Evolutionary conservation across 2,329 filamentous ascomycete genomes (phyloP), one percentile per base, ranked within the genome.

Genomic region (Claviceps digitariae): DNA sequence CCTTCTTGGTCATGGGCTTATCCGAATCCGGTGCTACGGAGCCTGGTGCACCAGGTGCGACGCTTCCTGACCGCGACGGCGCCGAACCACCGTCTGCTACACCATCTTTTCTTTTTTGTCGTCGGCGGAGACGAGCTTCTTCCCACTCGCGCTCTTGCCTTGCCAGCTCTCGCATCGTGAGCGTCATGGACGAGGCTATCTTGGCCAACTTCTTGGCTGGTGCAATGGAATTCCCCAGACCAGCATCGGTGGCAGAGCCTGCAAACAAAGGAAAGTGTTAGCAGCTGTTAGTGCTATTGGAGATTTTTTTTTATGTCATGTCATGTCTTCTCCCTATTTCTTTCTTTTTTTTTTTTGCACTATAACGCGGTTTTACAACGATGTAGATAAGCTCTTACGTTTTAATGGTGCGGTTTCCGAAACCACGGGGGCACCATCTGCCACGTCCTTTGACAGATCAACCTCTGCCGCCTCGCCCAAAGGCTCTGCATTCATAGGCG

Each of bases 1-100:
- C 90, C 71, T 96, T 96, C 75, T 96, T 96, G 4, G 85, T 86
- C 51, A 87, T 76, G 3, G 82, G 76, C 66, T 90, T 91, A 58
- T 80, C 76, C 1, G 73, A 65, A 52, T 86, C 83, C 1, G 83
- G 78, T 1, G 83, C 81, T 44, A 79, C 75, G 1, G 79, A 74
- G 6, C 79, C 81, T 3, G 83, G 80, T 0, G 81, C 84, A 2
- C 77, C 77, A 12, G 80, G 75, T 17, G 79, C 79, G 13, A 76
- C 72, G 25, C 79, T 79, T 15, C 79, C 75, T 27, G 78, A 62
- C 58, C 81, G 74, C 17, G 78, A 76, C 13, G 69, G 67, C 51
- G 72, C 69, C 44, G 69, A 66, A 56, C 67, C 69, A 49, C 75
- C 71, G 55, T 78, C 79, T 21, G 74, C 66, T 55, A 77, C 76